phyloP scores from a whole-genome alignment of 768 basidiomycete genomes.

The Russula ochroleuca region DNA sequence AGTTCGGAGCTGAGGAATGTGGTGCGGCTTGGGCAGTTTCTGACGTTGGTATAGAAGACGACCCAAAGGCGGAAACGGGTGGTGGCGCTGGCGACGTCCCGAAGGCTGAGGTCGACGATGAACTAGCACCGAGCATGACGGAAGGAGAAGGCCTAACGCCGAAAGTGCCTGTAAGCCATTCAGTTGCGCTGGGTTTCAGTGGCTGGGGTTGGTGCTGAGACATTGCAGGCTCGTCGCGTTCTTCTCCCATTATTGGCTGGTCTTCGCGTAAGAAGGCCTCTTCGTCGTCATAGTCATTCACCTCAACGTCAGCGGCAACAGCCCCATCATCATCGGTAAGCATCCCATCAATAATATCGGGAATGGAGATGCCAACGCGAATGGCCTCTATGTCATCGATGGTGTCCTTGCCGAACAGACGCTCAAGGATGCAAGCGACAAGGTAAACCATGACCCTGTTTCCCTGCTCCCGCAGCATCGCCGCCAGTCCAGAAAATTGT shows the following conservation, averaged over 20 bases:
- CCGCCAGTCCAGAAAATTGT: constrained; percentile 60
- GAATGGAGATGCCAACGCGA: constrained; percentile 49
- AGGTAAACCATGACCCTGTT: constrained; percentile 75
- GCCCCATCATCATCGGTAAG: constrained; percentile 32
- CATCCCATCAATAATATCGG: constrained; percentile 66
- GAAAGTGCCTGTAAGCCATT: constrained; percentile 36
- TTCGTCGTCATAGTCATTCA: constrained; percentile 28
- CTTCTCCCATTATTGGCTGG: constrained; percentile 4
- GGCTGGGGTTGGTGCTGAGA: constrained; percentile 23
- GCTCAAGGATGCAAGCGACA: constrained; percentile 82
- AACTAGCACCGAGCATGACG: constrained; percentile 20
- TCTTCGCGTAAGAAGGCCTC: constrained; percentile 24
- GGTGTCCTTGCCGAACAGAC: constrained; percentile 78
- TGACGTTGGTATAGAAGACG: constrained; percentile 24
- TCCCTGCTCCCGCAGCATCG: constrained; percentile 59
- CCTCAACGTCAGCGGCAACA: constrained; percentile 24
- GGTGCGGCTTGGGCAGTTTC: background rate
- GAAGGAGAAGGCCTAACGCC: constrained; percentile 31
- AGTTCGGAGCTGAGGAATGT: constrained; percentile 12
- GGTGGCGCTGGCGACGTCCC: constrained; percentile 12
- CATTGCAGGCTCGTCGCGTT: constrained; percentile 14
- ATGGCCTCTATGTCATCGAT: constrained; percentile 71
- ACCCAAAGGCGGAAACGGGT: constrained; percentile 16
- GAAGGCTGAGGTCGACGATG: constrained; percentile 29
- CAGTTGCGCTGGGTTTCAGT: constrained; percentile 34